Evolutionary conservation across 345 rosid genomes (phyloP).

Genomic region (Kandelia obovata): DNA sequence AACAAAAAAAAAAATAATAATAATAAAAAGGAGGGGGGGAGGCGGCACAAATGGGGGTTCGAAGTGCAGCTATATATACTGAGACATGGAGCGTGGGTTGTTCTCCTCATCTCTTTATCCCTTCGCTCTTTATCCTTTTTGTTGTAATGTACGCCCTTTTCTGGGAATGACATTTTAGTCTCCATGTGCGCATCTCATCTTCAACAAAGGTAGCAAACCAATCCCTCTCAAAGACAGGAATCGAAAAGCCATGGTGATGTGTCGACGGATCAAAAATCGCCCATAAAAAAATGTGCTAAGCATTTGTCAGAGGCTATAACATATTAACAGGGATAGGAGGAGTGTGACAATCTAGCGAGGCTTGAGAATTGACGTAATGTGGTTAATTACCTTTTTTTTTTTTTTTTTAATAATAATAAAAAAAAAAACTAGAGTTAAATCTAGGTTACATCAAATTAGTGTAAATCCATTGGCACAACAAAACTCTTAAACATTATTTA

Average conservation of each 20-base stretch:
- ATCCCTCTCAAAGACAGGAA: background rate
- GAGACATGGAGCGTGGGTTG: background rate
- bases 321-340: too few species aligned
- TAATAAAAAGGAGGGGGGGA: background rate
- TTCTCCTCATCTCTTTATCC: background rate
- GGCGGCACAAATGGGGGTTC: constrained; percentile 2
- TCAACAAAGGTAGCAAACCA: constrained; percentile 14
- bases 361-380: too few species aligned
- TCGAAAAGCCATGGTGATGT: background rate
- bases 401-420: too few species aligned
- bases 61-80: background rate
- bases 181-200: constrained; percentile 5
- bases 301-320: background rate
- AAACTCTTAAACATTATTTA: too few species aligned
- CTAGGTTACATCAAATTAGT: too few species aligned
- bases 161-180: background rate
- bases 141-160: background rate
- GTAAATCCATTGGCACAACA: too few species aligned
- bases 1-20: background rate
- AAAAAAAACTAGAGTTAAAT: too few species aligned
- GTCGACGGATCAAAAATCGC: background rate
- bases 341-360: too few species aligned
- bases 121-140: background rate
- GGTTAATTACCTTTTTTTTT: too few species aligned
- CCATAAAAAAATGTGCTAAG: background rate